A percentile compares a stretch with the other conserved stretches of the same genome.
phyloP scores from a whole-genome alignment of 2,329 filamentous ascomycete genomes.

The Pseudonectria foliicola region DNA sequence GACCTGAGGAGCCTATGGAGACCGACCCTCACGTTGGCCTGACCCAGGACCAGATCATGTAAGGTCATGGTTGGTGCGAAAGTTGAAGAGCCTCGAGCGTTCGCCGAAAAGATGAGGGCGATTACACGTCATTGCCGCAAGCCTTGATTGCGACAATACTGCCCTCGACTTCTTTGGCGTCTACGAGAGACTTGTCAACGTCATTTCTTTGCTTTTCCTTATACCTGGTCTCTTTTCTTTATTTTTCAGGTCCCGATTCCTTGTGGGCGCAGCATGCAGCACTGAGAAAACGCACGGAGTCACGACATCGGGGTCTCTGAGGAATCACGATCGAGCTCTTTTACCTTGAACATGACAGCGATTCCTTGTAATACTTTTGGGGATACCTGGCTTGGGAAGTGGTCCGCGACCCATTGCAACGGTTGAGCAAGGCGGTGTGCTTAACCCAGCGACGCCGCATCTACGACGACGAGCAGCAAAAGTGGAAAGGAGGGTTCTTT shows the following conservation, averaged over 20 bases:
- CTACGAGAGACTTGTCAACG: too few relatives aligned
- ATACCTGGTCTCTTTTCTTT: slow-evolving; percentile 13
- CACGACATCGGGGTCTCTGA: slow-evolving; percentile 13
- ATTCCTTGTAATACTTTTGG: slow-evolving; percentile 16
- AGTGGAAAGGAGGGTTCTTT: slow-evolving; percentile 13
- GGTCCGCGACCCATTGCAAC: background rate
- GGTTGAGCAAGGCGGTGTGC: slow-evolving; percentile 4
- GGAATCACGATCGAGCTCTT: slow-evolving; percentile 13
- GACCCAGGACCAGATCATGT: slow-evolving; percentile 99
- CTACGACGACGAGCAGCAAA: slow-evolving; percentile 11
- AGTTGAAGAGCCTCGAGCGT: slow-evolving; percentile 1
- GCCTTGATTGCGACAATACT: background rate
- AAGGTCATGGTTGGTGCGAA: slow-evolving; percentile 16
- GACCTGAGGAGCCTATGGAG: slow-evolving; percentile 67
- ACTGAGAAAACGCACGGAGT: slow-evolving; percentile 16
- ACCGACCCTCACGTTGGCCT: slow-evolving; percentile 66
- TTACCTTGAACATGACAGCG: slow-evolving; percentile 13
- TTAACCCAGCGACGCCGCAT: slow-evolving; percentile 9
- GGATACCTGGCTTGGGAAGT: slow-evolving; percentile 10
- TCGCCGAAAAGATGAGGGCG: background rate
- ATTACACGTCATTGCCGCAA: background rate
- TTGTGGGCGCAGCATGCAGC: slow-evolving; percentile 12
- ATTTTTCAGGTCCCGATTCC: slow-evolving; percentile 12
- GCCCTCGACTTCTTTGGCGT: background rate
- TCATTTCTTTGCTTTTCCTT: slow-evolving; percentile 1